A percentile compares a stretch with the other conserved stretches of the same genome.
Conservation (phyloP, 2,329 filamentous ascomycete species). For the Magnaporthiopsis rhizophila region DNA sequence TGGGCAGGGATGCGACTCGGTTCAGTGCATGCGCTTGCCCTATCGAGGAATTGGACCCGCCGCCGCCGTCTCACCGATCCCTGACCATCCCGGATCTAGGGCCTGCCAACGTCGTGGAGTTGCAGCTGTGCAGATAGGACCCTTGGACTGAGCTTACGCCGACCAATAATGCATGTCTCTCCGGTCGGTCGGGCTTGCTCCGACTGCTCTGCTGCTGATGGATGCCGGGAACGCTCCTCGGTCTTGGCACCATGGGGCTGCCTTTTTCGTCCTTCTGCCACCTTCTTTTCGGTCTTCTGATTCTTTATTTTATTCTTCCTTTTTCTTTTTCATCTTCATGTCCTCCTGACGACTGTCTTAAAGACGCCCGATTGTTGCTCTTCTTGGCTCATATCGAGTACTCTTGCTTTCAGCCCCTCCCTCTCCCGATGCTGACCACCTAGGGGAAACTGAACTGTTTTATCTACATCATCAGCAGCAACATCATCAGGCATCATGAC, state of each 20-base stretch:
- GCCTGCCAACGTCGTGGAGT: not conserved
- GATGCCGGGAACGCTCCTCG: not conserved
- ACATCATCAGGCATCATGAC: conserved; percentile 42
- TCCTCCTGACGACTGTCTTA: too few relatives aligned
- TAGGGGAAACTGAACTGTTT: not conserved
- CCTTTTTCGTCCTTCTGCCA: not conserved
- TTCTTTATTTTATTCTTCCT: not conserved
- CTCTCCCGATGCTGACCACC: not conserved
- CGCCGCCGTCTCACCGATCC: not conserved
- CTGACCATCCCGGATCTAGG: not conserved
- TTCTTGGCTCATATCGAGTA: too few relatives aligned
- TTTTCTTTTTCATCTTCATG: not conserved
- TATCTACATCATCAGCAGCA: not conserved
- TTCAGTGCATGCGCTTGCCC: not conserved
- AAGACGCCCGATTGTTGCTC: too few relatives aligned
- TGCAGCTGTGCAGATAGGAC: not conserved
- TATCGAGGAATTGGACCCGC: not conserved
- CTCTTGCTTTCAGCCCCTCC: not conserved
- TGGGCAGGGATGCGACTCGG: not conserved
- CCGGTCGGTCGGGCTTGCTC: not conserved
- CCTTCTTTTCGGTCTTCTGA: not conserved
- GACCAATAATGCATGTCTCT: not conserved
- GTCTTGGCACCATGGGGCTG: not conserved
- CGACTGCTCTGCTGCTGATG: not conserved
- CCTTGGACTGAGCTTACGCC: not conserved